These are phyloP conservation scores for Plasmodium knowlesi DNA, from an alignment of 169 alveolate genomes.

Conservation along the genomic window DNA sequence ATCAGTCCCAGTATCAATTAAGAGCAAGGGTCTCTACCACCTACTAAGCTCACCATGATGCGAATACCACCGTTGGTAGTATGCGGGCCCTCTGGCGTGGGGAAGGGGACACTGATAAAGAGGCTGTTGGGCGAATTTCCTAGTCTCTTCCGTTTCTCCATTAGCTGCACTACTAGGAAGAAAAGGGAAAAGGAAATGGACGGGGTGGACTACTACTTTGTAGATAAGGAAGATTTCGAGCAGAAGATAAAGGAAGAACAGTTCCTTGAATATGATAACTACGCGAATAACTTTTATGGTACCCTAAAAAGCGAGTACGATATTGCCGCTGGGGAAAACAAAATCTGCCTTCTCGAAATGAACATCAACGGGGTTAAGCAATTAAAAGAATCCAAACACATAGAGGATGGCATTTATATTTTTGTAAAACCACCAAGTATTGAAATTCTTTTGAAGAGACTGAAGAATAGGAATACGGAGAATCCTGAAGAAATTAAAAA, in stretches of 20 bases:
- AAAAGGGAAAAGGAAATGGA: conserved; percentile 88
- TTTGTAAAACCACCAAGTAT: conserved; percentile 85
- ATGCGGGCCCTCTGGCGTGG: conserved; percentile 95
- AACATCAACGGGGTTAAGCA: conserved; percentile 91
- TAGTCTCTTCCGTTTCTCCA: conserved; percentile 82
- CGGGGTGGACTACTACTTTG: conserved; percentile 88
- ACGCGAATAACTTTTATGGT: conserved; percentile 90
- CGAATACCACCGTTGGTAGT: conserved; percentile 84
- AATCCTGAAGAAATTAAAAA: conserved; percentile 83
- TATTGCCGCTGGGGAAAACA: conserved; percentile 79
- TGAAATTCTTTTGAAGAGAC: conserved; percentile 85
- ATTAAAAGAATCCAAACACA: conserved; percentile 71
- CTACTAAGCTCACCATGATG: not conserved
- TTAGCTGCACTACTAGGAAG: conserved; percentile 90
- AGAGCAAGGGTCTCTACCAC: not conserved
- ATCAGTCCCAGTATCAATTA: not conserved
- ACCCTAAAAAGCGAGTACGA: conserved; percentile 83
- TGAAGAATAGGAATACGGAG: conserved; percentile 89
- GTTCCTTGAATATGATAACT: conserved; percentile 87
- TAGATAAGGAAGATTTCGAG: conserved; percentile 86
- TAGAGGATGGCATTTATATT: conserved; percentile 77
- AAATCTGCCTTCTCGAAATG: conserved; percentile 90
- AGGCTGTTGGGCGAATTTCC: conserved; percentile 81
- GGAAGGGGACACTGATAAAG: conserved; percentile 90
- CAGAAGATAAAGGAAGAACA: conserved; percentile 82